A percentile compares a stretch with the other conserved stretches of the same genome.
These are phyloP conservation scores for Chlorella sp. DNA, from an alignment of 139 green algal genomes.

Conservation along the genomic window DNA sequence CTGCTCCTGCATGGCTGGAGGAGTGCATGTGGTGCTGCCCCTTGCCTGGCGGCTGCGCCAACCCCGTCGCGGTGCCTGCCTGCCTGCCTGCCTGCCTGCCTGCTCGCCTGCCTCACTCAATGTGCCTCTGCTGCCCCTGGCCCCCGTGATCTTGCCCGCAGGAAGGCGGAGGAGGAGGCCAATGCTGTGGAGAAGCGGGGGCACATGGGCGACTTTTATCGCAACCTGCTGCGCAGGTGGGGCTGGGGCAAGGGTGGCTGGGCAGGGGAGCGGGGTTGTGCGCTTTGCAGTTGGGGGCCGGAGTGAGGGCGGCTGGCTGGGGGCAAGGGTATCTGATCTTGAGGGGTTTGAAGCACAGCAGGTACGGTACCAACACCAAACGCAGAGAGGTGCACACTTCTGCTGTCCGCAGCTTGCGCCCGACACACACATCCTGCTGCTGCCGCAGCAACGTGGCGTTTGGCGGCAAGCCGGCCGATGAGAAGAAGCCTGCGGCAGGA, in stretches of 20 bases:
- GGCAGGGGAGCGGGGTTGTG: too few relatives aligned
- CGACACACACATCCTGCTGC: too few relatives aligned
- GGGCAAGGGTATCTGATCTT: too few relatives aligned
- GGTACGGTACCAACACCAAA: too few relatives aligned
- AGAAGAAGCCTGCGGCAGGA: slow-evolving; percentile 15
- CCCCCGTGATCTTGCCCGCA: slow-evolving; percentile 15
- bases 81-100: background rate
- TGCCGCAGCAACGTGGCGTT: slow-evolving; percentile 74
- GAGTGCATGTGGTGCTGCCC: too few relatives aligned
- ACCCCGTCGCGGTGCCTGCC: background rate
- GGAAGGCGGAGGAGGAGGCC: slow-evolving; percentile 70
- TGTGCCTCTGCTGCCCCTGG: background rate
- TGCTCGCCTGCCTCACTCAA: background rate
- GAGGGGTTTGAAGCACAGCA: too few relatives aligned
- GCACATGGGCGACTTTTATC: slow-evolving; percentile 93
- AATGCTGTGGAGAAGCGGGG: slow-evolving; percentile 75
- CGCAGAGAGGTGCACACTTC: too few relatives aligned
- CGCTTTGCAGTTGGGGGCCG: slow-evolving; percentile 43
- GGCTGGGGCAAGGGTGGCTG: too few relatives aligned
- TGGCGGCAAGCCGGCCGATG: slow-evolving; percentile 26
- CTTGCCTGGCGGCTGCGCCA: too few relatives aligned
- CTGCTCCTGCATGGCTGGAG: too few relatives aligned
- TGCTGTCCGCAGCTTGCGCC: too few relatives aligned
- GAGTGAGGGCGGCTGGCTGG: too few relatives aligned
- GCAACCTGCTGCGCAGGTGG: slow-evolving; percentile 73